phyloP scores from a whole-genome alignment of 768 basidiomycete species.

The Rhizopogon vulgaris region DNA sequence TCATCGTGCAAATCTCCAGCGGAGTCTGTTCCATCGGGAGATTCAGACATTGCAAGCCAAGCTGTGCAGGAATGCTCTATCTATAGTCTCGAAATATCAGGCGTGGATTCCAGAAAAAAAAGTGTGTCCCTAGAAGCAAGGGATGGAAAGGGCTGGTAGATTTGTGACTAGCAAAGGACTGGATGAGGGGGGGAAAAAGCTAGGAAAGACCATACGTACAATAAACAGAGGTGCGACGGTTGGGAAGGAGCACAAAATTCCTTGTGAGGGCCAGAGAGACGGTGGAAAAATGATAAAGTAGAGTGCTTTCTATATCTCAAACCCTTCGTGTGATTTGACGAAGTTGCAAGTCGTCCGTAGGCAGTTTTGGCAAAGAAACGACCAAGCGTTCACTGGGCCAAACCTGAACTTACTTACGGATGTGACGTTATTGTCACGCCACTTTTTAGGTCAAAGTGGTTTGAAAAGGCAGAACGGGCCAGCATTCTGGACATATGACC shows the following conservation, averaged over 20 bases:
- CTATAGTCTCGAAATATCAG: not conserved
- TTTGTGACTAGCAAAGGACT: constrained; percentile 1
- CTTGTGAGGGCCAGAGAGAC: not conserved
- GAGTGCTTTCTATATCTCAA: not conserved
- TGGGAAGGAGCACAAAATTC: not conserved
- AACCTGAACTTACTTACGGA: constrained; percentile 30
- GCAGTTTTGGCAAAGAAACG: constrained; percentile 19
- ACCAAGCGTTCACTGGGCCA: constrained; percentile 15
- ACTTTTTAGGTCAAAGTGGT: constrained; percentile 9
- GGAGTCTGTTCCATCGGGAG: constrained; percentile 32
- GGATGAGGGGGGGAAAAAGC: constrained; percentile 5
- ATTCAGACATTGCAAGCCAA: constrained; percentile 24
- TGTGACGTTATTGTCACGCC: constrained; percentile 31
- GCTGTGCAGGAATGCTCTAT: constrained; percentile 2
- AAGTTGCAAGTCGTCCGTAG: not conserved
- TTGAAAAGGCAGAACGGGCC: not conserved
- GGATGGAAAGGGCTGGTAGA: not conserved
- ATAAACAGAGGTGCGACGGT: constrained; percentile 5
- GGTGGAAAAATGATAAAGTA: not conserved
- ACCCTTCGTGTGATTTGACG: not conserved
- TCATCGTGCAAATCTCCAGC: constrained; percentile 39
- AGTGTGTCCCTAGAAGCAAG: not conserved
- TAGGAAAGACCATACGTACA: constrained; percentile 10
- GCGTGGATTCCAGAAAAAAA: not conserved
- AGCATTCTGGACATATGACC: not conserved